These are phyloP conservation scores for Mycena leptocephala DNA, from an alignment of 768 basidiomycete genomes.

Conservation along the genomic window DNA sequence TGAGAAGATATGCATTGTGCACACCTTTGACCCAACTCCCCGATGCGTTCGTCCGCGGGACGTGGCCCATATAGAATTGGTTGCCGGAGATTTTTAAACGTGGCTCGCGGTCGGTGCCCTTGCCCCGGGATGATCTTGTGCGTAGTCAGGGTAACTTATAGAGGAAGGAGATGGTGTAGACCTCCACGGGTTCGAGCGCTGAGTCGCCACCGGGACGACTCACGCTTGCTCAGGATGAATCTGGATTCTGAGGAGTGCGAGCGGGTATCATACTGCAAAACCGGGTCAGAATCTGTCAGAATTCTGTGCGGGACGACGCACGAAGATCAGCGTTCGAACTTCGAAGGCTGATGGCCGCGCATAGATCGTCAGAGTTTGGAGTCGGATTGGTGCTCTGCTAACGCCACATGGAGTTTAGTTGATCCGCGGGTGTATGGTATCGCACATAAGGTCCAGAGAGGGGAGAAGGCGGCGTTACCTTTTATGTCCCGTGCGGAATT, in stretches of 20 bases:
- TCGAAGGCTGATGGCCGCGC: constrained; percentile 68
- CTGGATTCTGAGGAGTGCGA: constrained; percentile 70
- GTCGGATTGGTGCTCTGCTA: constrained; percentile 67
- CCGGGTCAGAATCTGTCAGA: background rate
- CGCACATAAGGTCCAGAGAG: background rate
- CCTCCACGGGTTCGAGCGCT: constrained; percentile 36
- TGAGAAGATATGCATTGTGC: background rate
- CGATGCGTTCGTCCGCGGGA: background rate
- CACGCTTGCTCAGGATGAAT: constrained; percentile 74
- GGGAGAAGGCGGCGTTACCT: constrained; percentile 45
- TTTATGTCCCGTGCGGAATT: constrained; percentile 65
- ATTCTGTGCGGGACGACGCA: constrained; percentile 39
- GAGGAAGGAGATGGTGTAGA: constrained; percentile 60
- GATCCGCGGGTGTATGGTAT: background rate
- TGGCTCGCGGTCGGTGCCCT: constrained; percentile 61
- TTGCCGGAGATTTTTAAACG: constrained; percentile 16
- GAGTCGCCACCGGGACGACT: constrained; percentile 36
- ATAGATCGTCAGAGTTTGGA: constrained; percentile 69
- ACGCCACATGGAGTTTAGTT: background rate
- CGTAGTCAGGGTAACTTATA: constrained; percentile 73
- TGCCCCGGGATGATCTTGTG: constrained; percentile 63
- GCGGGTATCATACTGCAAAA: constrained; percentile 65
- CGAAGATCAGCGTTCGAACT: constrained; percentile 56
- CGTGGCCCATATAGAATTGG: constrained; percentile 16
- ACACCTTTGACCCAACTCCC: constrained; percentile 10